These are phyloP conservation scores for Populus hybrid DNA, from an alignment of 441 rosid genomes.

Conservation along the genomic window DNA sequence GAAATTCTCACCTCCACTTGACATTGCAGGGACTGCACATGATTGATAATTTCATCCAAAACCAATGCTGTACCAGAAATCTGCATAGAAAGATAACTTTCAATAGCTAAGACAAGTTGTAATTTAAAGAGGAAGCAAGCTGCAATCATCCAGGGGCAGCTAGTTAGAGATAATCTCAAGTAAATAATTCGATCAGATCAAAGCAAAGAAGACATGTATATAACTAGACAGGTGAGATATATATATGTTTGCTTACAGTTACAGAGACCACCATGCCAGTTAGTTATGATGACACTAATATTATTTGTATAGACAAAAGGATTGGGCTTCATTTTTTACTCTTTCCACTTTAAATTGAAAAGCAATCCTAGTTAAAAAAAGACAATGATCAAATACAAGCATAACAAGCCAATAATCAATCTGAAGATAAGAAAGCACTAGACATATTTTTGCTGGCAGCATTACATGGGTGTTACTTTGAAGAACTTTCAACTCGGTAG, in stretches of 20 bases:
- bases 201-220: neutral
- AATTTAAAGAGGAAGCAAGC: neutral
- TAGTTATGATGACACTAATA: neutral
- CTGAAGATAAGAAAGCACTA: neutral
- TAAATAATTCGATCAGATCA: neutral
- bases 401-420: neutral
- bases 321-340: neutral
- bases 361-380: neutral
- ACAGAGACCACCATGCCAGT: neutral
- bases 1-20: slow-evolving; percentile 79
- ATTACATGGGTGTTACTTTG: neutral
- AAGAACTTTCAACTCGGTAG: neutral
- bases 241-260: neutral
- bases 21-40: slow-evolving; percentile 74
- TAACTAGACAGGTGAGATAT: neutral
- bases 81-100: slow-evolving; percentile 45
- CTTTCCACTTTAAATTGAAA: neutral
- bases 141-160: neutral
- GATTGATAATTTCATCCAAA: slow-evolving; percentile 85
- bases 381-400: neutral
- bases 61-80: slow-evolving; percentile 87
- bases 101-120: slow-evolving; percentile 1
- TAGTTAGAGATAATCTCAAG: neutral
- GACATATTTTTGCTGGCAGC: neutral
- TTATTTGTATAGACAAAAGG: neutral